A percentile compares a stretch with the other conserved stretches of the same genome.
These are phyloP conservation scores for Nothophaeocryptopus gaeumannii DNA, from an alignment of 2,329 filamentous ascomycete genomes.

Conservation along the genomic window DNA sequence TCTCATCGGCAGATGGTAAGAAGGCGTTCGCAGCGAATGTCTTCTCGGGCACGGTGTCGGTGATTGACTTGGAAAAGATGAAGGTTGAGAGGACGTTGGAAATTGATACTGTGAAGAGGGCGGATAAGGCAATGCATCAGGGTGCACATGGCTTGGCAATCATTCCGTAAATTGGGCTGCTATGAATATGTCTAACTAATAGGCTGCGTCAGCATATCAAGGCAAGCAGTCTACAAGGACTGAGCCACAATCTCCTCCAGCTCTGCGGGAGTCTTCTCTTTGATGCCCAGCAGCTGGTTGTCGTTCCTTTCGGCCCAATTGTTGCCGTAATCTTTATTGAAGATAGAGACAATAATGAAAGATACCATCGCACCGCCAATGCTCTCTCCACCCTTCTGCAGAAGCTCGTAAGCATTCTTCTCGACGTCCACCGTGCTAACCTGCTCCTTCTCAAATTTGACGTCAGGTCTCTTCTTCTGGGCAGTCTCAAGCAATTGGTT, in stretches of 20 bases:
- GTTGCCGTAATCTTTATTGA: constrained; percentile 32
- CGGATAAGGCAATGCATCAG: constrained; percentile 15
- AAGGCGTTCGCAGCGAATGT: constrained; percentile 12
- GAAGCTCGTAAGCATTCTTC: constrained; percentile 30
- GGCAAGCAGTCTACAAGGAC: constrained; percentile 4
- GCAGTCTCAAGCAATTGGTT: constrained; percentile 37
- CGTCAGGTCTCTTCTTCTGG: constrained; percentile 34
- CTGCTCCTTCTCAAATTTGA: constrained; percentile 26
- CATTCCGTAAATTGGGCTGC: neutral
- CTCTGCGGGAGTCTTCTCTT: constrained; percentile 30
- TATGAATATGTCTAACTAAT: no score
- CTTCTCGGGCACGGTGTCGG: constrained; percentile 8
- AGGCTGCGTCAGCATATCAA: no score
- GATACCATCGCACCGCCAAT: constrained; percentile 26
- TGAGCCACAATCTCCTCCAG: constrained; percentile 30
- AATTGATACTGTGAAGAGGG: constrained; percentile 7
- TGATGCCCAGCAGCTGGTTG: constrained; percentile 38
- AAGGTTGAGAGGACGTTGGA: constrained; percentile 5
- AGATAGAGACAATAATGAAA: constrained; percentile 33
- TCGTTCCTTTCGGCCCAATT: constrained; percentile 35
- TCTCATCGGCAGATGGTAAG: constrained; percentile 2
- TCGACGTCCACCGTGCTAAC: constrained; percentile 30
- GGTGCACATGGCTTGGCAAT: constrained; percentile 14
- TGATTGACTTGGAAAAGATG: constrained; percentile 6
- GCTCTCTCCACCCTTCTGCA: constrained; percentile 28